phyloP scores from a whole-genome alignment of 495 filamentous ascomycete genomes.

The Aspergillus coremiiformis region DNA sequence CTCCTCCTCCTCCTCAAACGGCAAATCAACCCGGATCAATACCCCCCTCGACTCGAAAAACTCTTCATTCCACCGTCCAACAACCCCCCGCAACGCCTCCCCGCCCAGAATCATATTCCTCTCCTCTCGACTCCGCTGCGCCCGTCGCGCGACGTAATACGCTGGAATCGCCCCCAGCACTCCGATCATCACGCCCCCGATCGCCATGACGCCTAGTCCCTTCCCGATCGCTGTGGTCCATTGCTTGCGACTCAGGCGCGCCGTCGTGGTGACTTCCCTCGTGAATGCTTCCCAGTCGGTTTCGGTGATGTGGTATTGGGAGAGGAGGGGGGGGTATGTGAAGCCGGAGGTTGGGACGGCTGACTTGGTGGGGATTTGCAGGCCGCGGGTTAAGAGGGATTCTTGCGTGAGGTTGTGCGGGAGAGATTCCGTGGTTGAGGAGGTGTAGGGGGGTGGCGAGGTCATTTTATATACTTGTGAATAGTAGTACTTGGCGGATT shows the following conservation, averaged over 20 bases:
- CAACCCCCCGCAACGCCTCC: constrained; percentile 16
- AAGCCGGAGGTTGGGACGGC: constrained; percentile 26
- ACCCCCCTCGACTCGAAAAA: constrained; percentile 27
- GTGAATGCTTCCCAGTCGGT: constrained; percentile 29
- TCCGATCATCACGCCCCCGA: constrained; percentile 31
- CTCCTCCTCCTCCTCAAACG: constrained; percentile 22
- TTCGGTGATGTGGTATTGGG: constrained; percentile 13
- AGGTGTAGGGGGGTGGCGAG: background rate
- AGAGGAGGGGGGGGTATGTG: constrained; percentile 24
- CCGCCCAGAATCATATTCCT: constrained; percentile 21
- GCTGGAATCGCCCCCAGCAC: constrained; percentile 28
- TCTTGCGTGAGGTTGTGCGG: constrained; percentile 8
- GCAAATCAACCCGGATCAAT: constrained; percentile 33
- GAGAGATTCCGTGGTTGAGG: background rate
- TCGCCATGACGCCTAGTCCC: constrained; percentile 26
- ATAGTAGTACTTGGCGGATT: no score
- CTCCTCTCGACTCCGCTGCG: constrained; percentile 19
- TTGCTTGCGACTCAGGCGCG: constrained; percentile 26
- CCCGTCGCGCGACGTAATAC: constrained; percentile 14
- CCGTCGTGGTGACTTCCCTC: constrained; percentile 21
- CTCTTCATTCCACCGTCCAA: constrained; percentile 28
- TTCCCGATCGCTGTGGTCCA: constrained; percentile 30
- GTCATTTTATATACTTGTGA: no score
- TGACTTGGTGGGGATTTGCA: constrained; percentile 30
- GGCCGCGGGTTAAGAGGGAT: constrained; percentile 20